Conservation (phyloP, 2,329 filamentous ascomycete species). For the Cladobotryum mycophilum region DNA sequence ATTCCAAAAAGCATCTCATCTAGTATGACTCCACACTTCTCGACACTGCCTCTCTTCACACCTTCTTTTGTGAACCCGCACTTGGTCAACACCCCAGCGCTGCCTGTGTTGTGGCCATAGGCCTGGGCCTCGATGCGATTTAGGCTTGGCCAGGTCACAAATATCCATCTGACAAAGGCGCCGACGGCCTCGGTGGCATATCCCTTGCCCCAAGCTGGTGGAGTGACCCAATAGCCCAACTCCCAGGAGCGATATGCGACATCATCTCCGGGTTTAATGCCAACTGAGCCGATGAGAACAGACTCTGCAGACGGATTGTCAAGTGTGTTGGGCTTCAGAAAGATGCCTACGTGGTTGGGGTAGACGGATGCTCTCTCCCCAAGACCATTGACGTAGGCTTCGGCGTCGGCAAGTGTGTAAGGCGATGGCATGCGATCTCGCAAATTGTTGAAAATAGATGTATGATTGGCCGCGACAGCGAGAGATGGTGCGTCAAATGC, state of each 20-base stretch:
- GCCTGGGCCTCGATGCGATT: conserved; percentile 19
- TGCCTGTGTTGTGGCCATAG: conserved; percentile 35
- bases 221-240: conserved; percentile 44
- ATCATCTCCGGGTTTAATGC: conserved; percentile 30
- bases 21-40: conserved; percentile 35
- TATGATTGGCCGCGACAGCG: conserved; percentile 32
- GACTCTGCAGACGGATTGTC: conserved; percentile 22
- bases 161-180: conserved; percentile 38
- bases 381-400: conserved; percentile 28
- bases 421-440: conserved; percentile 41
- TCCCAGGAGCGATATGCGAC: conserved; percentile 39
- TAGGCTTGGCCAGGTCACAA: conserved; percentile 34
- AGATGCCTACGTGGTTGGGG: conserved; percentile 29
- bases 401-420: conserved; percentile 36
- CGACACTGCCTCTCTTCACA: conserved; percentile 31
- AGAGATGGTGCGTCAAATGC: conserved; percentile 32
- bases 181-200: conserved; percentile 34
- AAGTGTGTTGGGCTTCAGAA: conserved; percentile 20
- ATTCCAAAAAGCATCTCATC: conserved; percentile 35
- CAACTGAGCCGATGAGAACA: conserved; percentile 35
- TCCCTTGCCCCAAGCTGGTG: conserved; percentile 39
- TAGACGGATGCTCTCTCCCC: conserved; percentile 18
- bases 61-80: conserved; percentile 33
- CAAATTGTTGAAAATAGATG: conserved; percentile 32
- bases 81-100: conserved; percentile 36